These are phyloP conservation scores for Eucalyptus polyanthemos DNA, from an alignment of 345 rosid genomes.

Conservation along the genomic window DNA sequence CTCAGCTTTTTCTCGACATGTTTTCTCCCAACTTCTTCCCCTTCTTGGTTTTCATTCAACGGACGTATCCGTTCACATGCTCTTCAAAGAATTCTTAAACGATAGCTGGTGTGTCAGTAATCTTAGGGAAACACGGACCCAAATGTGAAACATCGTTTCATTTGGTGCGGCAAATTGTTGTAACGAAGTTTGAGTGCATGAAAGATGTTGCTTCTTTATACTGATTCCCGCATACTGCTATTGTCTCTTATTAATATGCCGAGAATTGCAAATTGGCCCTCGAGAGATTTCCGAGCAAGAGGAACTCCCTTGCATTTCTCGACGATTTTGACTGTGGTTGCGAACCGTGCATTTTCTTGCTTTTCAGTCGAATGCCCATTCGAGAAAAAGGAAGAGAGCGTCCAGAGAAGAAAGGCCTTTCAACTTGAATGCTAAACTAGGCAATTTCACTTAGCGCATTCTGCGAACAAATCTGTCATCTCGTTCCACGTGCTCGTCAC, in stretches of 20 bases:
- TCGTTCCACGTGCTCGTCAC: not conserved
- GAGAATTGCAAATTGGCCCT: not conserved
- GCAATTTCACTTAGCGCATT: not conserved
- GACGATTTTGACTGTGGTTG: fast-evolving
- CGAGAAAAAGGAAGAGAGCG: not conserved
- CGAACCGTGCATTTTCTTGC: not conserved
- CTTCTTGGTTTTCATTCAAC: not conserved
- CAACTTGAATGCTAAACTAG: not conserved
- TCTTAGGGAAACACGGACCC: not conserved
- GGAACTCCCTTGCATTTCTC: not conserved
- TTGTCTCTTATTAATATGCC: not conserved
- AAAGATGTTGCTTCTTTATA: too few relatives aligned
- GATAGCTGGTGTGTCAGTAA: not conserved
- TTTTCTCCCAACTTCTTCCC: not conserved
- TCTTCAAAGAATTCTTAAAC: not conserved
- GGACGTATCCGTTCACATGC: not conserved
- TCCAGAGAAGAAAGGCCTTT: not conserved
- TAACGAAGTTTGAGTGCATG: not conserved
- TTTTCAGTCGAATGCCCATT: not conserved
- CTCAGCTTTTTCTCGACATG: not conserved
- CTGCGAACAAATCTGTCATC: not conserved
- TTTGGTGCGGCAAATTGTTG: not conserved
- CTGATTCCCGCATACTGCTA: fast-evolving
- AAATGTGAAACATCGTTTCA: not conserved
- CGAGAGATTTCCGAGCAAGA: not conserved